Conservation (phyloP, 1,284 basidiomycete species). For the Ceratorhiza oryzae-sativae region DNA sequence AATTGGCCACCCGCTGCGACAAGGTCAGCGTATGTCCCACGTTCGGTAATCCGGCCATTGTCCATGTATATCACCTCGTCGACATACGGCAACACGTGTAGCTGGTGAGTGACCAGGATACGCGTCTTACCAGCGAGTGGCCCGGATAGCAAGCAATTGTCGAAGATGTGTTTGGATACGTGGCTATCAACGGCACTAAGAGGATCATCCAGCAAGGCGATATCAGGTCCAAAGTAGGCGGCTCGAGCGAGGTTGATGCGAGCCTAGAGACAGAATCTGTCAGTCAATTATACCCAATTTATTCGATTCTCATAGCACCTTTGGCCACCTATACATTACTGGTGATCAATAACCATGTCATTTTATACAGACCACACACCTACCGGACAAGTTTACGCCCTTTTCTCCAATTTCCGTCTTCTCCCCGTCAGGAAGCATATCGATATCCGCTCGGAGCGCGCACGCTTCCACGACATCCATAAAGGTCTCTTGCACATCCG, state of each 20-base stretch:
- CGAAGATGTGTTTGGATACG: slow-evolving; percentile 66
- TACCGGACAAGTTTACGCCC: slow-evolving; percentile 42
- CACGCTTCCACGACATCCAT: slow-evolving; percentile 51
- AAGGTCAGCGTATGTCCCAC: slow-evolving; percentile 73
- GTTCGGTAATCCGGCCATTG: slow-evolving; percentile 77
- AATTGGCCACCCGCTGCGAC: slow-evolving; percentile 62
- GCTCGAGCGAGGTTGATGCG: slow-evolving; percentile 45
- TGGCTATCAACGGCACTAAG: slow-evolving; percentile 73
- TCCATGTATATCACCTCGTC: slow-evolving; percentile 75
- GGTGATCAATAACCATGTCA: not conserved
- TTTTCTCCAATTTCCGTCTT: slow-evolving; percentile 43
- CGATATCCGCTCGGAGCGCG: slow-evolving; percentile 52
- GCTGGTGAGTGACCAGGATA: slow-evolving; percentile 77
- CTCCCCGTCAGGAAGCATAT: slow-evolving; percentile 46
- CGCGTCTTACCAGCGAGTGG: slow-evolving; percentile 57
- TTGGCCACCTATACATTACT: slow-evolving; percentile 45
- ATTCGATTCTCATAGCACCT: not conserved
- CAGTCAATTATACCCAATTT: slow-evolving; percentile 42
- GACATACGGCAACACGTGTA: slow-evolving; percentile 78
- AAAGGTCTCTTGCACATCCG: slow-evolving; percentile 47
- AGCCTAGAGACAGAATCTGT: slow-evolving; percentile 24
- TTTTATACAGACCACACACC: not conserved
- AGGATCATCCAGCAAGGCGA: slow-evolving; percentile 67
- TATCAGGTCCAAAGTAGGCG: slow-evolving; percentile 45
- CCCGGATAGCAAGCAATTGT: slow-evolving; percentile 65